Base-by-base conservation (phyloP, 495 filamentous ascomycete species). In the Penicillium verhagenii region DNA sequence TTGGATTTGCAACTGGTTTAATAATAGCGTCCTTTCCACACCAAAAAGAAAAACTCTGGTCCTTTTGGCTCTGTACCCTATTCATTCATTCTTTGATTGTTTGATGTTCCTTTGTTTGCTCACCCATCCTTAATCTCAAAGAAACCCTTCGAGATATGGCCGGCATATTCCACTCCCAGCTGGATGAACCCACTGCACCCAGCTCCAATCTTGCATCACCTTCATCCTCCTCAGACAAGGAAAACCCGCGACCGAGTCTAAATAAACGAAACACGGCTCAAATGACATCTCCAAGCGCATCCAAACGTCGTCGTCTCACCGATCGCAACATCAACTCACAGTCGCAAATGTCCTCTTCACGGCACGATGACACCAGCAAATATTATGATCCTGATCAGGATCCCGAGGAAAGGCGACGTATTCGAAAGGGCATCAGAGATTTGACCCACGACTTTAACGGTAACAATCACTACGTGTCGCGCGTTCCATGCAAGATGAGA, bases 301-400 rank as follows among this genome's bases (percentile, higher is more conserved):
- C 54, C 33, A 81, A 82, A 57, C 72, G 79, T 21, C 69, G 69
- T 28, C 75, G 76, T 59, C 59, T 81, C 5, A 65, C 62, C 13
- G 71, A 76, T 35, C 68, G 67, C 51, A 23, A 54, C 8, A 53
- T 60, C 5, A 74, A 72, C 53, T 42, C 54, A 9, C 70, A 71
- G 50, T 71, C 68, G 26, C 68, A 68, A 53, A 21, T 47, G 20
- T 44, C 57, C 23, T 54, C 53, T 6, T 66, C 70, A 38, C 69
- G 70, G 50, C 59, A 53, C 7, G 47, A 53, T 35, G 48, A 61
- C 28, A 51, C 57, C 31, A 80, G 67, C 5, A 66, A 78, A 50
- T 86, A 77, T 56, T 99, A 95, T 64, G 91, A 99, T 56, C 94
- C 94, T 0, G 86, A 96, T 60, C 94, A 99, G 64, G 82, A 90